Conservation (phyloP, 129 eudicot genomes). For the Flaveria brownii region DNA sequence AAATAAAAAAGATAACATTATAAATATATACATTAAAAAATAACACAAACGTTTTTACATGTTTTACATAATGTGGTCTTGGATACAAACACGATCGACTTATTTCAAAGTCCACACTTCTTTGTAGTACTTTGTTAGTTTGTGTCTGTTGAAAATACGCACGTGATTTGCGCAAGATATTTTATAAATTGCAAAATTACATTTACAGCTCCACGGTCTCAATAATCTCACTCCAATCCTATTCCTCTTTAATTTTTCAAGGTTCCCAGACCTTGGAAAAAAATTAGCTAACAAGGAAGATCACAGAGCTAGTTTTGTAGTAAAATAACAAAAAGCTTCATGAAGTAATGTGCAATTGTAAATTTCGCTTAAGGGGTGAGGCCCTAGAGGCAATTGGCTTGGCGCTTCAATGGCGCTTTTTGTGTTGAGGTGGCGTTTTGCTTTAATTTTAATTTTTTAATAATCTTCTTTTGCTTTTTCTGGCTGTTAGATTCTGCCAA, state of each 20-base stretch:
- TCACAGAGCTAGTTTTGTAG: no score
- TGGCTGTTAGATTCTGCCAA: no score
- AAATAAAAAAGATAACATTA: neutral
- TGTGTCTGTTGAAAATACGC: neutral
- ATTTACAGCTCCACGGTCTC: neutral
- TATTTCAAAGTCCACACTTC: neutral
- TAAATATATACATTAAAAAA: neutral
- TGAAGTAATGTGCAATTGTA: no score
- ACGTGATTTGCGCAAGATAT: neutral
- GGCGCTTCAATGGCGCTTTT: no score
- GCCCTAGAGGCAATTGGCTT: no score
- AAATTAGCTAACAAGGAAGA: no score
- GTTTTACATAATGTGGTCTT: slow-evolving; percentile 1
- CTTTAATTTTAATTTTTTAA: no score
- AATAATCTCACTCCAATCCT: neutral
- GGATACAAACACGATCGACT: neutral
- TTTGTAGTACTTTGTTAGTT: neutral
- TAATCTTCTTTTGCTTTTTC: no score
- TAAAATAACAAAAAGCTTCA: no score
- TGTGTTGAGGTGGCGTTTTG: no score
- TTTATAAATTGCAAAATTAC: neutral
- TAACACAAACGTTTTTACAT: neutral
- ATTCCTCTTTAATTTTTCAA: neutral
- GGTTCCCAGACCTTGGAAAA: no score
- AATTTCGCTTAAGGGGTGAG: no score